Conservation (phyloP, 768 basidiomycete genomes). For the Lentinula detonsa region DNA sequence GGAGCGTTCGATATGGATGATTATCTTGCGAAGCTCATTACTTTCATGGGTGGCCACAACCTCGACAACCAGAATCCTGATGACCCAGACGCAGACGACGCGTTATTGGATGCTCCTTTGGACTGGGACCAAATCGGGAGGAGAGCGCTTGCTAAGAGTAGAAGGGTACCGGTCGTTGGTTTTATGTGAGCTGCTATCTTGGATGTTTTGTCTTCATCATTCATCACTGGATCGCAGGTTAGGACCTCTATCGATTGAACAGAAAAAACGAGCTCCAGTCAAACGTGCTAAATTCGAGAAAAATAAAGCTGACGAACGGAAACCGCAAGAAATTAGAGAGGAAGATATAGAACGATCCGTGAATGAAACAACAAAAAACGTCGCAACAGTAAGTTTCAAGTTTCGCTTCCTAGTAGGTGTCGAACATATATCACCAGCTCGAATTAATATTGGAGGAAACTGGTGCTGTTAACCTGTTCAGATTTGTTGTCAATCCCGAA, state of each 20-base stretch:
- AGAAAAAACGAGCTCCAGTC: slow-evolving; percentile 59
- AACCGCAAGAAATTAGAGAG: slow-evolving; percentile 77
- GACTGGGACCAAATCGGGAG: slow-evolving; percentile 88
- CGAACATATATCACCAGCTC: slow-evolving; percentile 40
- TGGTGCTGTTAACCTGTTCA: slow-evolving; percentile 71
- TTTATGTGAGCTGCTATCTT: slow-evolving; percentile 66
- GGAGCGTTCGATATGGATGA: slow-evolving; percentile 92
- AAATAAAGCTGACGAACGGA: slow-evolving; percentile 57
- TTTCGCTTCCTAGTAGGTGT: not conserved
- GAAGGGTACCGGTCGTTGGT: slow-evolving; percentile 73
- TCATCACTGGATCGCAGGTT: slow-evolving; percentile 51
- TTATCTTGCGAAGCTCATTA: slow-evolving; percentile 70
- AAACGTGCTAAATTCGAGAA: slow-evolving; percentile 71
- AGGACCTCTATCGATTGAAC: slow-evolving; percentile 83
- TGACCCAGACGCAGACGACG: slow-evolving; percentile 36
- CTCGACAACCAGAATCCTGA: slow-evolving; percentile 45
- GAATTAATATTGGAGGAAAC: slow-evolving; percentile 46
- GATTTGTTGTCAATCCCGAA: slow-evolving; percentile 83
- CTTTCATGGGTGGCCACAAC: slow-evolving; percentile 69
- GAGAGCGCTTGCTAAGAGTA: slow-evolving; percentile 74
- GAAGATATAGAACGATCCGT: slow-evolving; percentile 79
- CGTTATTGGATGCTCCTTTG: slow-evolving; percentile 33
- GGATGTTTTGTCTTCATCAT: not conserved
- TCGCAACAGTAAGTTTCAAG: slow-evolving; percentile 51
- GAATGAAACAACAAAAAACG: slow-evolving; percentile 89